Evolutionary conservation across 805 yeast species (phyloP), one percentile per base, ranked within the genome.

Genomic region (Ogataea degrootiae): DNA sequence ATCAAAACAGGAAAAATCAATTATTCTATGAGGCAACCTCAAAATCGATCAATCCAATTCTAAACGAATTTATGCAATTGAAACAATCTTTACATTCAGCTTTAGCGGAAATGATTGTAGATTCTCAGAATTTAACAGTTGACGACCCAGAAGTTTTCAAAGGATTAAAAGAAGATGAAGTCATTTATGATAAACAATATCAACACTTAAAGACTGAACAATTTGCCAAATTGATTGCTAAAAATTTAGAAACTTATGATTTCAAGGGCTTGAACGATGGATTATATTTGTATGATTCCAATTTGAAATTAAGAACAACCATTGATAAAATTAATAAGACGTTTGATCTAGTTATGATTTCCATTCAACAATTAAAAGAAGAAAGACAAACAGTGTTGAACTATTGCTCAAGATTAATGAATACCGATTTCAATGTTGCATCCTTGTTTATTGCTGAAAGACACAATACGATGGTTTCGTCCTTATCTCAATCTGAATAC

Each of bases 371-470:
- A 52, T 69, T 87, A 54, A 76, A 83, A 35, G 86, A 83, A 38
- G 90, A 85, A 58, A 73, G 89, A 47, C 89, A 84, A 48, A 76
- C 82, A 4, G 74, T 86, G 23, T 62, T 85, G 42, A 86, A 82
- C 56, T 85, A 85, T 59, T 85, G 88, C 15, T 83, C 92, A 0
- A 73, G 94, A 56, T 81, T 85, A 47, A 82, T 87, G 89, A 84
- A 84, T 54, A 82, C 82, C 50, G 86, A 83, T 57, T 76, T 84
- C 56, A 79, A 82, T 49, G 75, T 79, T 34, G 83, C 82, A 44
- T 62, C 69, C 15, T 61, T 82, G 37, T 67, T 82, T 46, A 70
- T 76, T 31, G 80, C 71, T 23, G 77, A 75, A 55, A 55, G 71
- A 36, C 71, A 67, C 47, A 67, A 68, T 44, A 67, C 71, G 1